Evolutionary conservation across 331 rosid genomes (phyloP).

Genomic region (Spiraea crenata): DNA sequence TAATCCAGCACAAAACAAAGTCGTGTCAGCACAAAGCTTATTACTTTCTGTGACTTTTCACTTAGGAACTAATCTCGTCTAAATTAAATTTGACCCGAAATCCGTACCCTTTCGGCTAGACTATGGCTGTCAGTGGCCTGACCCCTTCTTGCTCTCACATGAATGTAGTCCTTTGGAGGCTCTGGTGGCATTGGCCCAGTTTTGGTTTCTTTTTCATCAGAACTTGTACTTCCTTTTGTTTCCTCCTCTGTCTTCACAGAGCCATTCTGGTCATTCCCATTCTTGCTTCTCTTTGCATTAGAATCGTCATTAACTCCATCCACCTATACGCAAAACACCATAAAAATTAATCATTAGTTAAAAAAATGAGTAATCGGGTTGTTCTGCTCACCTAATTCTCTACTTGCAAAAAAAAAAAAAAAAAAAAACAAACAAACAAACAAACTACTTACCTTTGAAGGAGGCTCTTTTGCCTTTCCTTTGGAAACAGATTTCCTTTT

Average conservation of each 20-base stretch:
- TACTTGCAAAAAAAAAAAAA: too few species aligned
- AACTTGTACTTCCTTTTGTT: slow-evolving; percentile 29
- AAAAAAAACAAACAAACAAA: too few species aligned
- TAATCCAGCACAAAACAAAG: slow-evolving; percentile 21
- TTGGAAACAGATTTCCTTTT: slow-evolving; percentile 74
- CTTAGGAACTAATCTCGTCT: too few species aligned
- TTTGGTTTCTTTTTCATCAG: slow-evolving; percentile 53
- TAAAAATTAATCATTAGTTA: background rate
- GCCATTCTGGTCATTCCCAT: slow-evolving; percentile 38
- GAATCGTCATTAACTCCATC: slow-evolving; percentile 43
- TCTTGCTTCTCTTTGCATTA: slow-evolving; percentile 60
- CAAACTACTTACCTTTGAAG: slow-evolving; percentile 39
- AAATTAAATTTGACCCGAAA: background rate
- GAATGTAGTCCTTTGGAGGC: slow-evolving; percentile 89
- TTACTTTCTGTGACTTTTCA: too few species aligned
- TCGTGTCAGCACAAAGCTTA: slow-evolving; percentile 25
- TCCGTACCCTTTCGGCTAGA: slow-evolving; percentile 97
- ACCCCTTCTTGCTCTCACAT: slow-evolving; percentile 98
- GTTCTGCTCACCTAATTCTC: too few species aligned
- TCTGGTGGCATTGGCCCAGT: slow-evolving; percentile 61
- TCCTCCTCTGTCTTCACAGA: slow-evolving; percentile 56
- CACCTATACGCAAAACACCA: slow-evolving; percentile 31
- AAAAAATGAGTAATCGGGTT: too few species aligned
- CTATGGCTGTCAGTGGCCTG: slow-evolving; percentile 99
- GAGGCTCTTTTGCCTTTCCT: slow-evolving; percentile 59